Base-by-base conservation (phyloP, 805 yeast species). In the Naumovozyma dairenensis region DNA sequence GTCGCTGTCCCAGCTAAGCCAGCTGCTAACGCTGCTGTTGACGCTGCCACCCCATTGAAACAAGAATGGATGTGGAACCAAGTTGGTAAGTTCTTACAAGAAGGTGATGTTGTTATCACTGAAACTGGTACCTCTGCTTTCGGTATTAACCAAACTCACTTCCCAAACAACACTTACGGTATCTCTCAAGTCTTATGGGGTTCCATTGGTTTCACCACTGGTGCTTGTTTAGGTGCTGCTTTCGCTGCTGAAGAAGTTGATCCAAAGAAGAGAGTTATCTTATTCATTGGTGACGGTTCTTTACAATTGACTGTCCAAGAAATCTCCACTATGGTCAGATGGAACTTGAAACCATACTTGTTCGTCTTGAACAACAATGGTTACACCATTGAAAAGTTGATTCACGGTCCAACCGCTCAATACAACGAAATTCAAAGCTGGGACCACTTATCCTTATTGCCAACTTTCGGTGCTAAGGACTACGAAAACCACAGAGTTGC, bases 121-220 rank as follows among this genome's bases (percentile, higher is more conserved):
- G 85, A 78, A 60, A 77, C 84, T 29, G 85, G 85, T 62, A 78
- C 85, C 25, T 73, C 84, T 28, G 77, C 81, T 34, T 77, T 77
- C 50, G 85, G 85, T 63, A 71, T 77, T 43, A 67, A 73, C 46
- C 76, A 72, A 55, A 63, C 81, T 19, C 70, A 69, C 53, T 77
- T 72, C 72, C 84, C 85, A 44, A 57, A 64, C 44, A 59, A 71
- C 53, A 66, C 74, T 28, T 62, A 68, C 43, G 83, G 82, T 57
- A 77, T 77, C 40, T 75, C 83, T 36, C 85, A 77, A 64, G 83
- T 76, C 35, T 63, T 78, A 49, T 78, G 82, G 81, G 83, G 84
- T 48, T 76, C 83, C 32, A 77, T 77, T 55, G 85, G 85, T 50
- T 77, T 60, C 62, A 65, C 83, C 32, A 72, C 75, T 38, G 83